phyloP scores from a whole-genome alignment of 768 basidiomycete species.

The Tulasnella sp. region DNA sequence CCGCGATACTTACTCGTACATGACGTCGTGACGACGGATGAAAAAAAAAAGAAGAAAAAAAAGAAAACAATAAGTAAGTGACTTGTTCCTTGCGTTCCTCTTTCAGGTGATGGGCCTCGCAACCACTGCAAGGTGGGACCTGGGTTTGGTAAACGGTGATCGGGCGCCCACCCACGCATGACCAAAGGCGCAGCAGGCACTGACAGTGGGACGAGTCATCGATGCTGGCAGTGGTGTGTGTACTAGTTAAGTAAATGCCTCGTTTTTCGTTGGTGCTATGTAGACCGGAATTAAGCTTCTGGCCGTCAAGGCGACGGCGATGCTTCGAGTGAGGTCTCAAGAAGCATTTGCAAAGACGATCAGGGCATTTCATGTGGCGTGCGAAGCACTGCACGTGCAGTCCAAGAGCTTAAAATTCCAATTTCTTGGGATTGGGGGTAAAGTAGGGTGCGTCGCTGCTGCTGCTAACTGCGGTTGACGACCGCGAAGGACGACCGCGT shows the following conservation, averaged over 20 bases:
- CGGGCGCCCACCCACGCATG: not conserved
- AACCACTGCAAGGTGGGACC: not conserved
- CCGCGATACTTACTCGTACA: not conserved
- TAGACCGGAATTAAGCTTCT: not conserved
- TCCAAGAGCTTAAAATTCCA: not conserved
- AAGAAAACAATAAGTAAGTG: not conserved
- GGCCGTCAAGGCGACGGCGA: not conserved
- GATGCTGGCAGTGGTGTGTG: not conserved
- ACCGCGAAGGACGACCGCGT: not conserved
- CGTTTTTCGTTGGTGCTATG: not conserved
- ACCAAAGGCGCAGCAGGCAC: not conserved
- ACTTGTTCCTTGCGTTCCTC: not conserved
- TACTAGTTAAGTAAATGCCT: not conserved
- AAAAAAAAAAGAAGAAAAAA: not conserved
- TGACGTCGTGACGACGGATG: not conserved
- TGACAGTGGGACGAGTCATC: not conserved
- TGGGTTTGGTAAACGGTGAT: not conserved
- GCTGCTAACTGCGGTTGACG: not conserved
- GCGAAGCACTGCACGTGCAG: not conserved
- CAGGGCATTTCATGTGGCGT: not conserved
- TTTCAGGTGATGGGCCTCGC: not conserved
- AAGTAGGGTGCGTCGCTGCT: not conserved
- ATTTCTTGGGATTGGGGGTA: not conserved
- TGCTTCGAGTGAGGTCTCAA: not conserved
- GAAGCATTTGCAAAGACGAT: not conserved